Conservation (phyloP, 75 land plant genomes). For the Sequoiadendron giganteum region DNA sequence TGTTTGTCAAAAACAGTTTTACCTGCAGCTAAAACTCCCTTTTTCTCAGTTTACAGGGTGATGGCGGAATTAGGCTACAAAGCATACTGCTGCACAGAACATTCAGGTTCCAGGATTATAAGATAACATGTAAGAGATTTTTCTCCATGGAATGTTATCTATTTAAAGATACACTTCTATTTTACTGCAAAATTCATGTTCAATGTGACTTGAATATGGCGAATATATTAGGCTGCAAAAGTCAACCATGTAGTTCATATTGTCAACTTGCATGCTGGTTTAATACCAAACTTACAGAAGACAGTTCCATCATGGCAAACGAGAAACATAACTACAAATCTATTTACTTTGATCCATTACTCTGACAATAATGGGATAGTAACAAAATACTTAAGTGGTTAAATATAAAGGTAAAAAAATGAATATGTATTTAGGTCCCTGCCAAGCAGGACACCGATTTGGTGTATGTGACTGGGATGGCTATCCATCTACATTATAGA, state of each 20-base stretch:
- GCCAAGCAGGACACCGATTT: not conserved
- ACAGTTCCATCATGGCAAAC: not conserved
- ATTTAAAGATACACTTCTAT: not conserved
- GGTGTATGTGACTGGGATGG: not conserved
- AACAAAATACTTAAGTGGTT: too few species aligned
- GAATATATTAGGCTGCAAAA: not conserved
- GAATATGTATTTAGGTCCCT: not conserved
- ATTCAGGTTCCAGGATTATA: not conserved
- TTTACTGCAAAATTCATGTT: not conserved
- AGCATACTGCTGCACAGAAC: not conserved
- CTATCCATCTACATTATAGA: not conserved
- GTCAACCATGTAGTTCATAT: not conserved
- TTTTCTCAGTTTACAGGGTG: not conserved
- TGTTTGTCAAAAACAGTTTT: not conserved
- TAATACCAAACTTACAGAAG: not conserved
- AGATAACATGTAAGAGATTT: not conserved
- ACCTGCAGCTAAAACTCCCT: not conserved
- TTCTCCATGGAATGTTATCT: not conserved
- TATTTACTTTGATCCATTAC: not conserved
- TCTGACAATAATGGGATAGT: not conserved
- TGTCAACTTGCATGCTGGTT: not conserved
- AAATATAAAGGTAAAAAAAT: not conserved
- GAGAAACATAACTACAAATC: not conserved
- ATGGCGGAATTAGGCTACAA: not conserved
- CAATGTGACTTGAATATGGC: not conserved